Base-by-base conservation (phyloP, 2,329 filamentous ascomycete genomes). In the Sclerotinia subarctica region DNA sequence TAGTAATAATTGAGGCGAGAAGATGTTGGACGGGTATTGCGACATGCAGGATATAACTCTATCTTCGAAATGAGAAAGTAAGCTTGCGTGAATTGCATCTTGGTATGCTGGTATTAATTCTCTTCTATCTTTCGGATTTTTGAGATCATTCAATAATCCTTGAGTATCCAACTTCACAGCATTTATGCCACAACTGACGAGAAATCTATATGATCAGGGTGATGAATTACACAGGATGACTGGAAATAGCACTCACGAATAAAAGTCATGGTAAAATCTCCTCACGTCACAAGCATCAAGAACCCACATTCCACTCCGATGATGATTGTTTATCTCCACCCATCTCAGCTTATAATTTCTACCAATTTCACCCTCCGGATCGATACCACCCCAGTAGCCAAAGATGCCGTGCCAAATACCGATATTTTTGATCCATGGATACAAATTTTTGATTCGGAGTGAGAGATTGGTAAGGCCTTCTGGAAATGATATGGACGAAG, bases 31-130 rank as follows among this genome's bases (percentile, higher is more conserved):
- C 0, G 70, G 64, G 4, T 57, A 67, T 60, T 71, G 70, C 2
- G 70, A 67, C 70, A 71, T 71, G 59, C 69, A 71, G n/a, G 69
- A 71, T 26, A 71, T 71, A 10, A 69, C 63, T 63, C 62, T 69
- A 21, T 60, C 60, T 38, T 58, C 44, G 38, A 70, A 71, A 46
- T 71, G 59, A 21, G 44, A 62, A 56, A 57, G 38, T 13, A 67
- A n/a, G 13, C 64, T 56, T 21, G 19, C n/a, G 24, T 67, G 26
- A 26, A 69, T 69, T 10, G 70, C 69, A 26, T 66, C 47, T 47
- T 67, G 70, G 44, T 70, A 71, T 21, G 53, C 38, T 17, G 66
- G 42, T n/a, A 69, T 66, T 42, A 69, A 59, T 19, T 64, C 58
- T 35, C 24, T 44, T 26, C 65, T 52, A n/a, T 62, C 57, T 24